Evolutionary conservation across 768 basidiomycete genomes (phyloP).

Genomic region (Amanita pseudoporphyria): DNA sequence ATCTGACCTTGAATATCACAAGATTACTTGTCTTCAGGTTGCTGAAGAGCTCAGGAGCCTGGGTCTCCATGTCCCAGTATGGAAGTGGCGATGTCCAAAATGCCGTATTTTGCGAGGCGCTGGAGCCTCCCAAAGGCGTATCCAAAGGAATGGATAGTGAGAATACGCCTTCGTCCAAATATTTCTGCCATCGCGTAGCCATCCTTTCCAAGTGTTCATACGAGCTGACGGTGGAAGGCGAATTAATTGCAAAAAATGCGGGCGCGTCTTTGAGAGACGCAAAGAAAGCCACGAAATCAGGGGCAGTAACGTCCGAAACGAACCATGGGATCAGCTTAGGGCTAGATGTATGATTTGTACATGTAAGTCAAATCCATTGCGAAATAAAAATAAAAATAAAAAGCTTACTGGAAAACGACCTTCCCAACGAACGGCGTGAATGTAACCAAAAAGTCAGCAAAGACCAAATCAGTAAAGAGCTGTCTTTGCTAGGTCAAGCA

Average conservation of each 20-base stretch:
- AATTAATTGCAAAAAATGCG: conserved; percentile 44
- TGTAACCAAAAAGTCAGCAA: conserved; percentile 89
- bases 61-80: conserved; percentile 63
- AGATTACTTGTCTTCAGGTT: conserved; percentile 47
- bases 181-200: conserved; percentile 60
- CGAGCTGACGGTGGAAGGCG: conserved; percentile 10
- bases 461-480: conserved; percentile 89
- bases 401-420: conserved; percentile 82
- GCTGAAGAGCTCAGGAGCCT: conserved; percentile 41
- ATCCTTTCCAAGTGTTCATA: conserved; percentile 43
- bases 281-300: conserved; percentile 64
- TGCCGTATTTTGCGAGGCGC: conserved; percentile 22
- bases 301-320: conserved; percentile 87
- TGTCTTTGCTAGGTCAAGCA: conserved; percentile 19
- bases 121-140: conserved; percentile 41
- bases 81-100: conserved; percentile 75
- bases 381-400: too few relatives aligned
- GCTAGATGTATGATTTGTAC: conserved; percentile 29
- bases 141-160: conserved; percentile 56
- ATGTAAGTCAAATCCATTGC: not conserved
- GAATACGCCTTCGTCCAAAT: conserved; percentile 67
- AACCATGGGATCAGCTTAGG: conserved; percentile 97
- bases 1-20: conserved; percentile 74
- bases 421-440: conserved; percentile 74
- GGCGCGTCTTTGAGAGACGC: conserved; percentile 41